A percentile compares a stretch with the other conserved stretches of the same genome.
These are phyloP conservation scores for Aspergillus glaucus DNA, from an alignment of 2,329 filamentous ascomycete species.

Conservation along the genomic window DNA sequence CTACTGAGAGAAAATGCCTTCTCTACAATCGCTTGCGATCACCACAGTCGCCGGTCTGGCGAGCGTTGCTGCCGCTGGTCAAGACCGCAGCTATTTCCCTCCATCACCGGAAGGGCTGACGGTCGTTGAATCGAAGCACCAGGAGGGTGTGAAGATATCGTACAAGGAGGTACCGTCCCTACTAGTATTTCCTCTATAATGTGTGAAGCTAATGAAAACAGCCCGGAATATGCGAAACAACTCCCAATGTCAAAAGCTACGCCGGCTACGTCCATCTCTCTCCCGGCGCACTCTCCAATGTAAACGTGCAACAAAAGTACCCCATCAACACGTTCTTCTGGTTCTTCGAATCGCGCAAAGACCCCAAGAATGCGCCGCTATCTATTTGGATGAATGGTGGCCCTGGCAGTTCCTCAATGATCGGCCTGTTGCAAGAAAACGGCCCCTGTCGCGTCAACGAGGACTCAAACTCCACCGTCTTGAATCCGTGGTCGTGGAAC, in stretches of 20 bases:
- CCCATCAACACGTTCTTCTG: conserved; percentile 60
- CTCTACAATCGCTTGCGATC: not conserved
- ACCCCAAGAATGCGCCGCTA: conserved; percentile 49
- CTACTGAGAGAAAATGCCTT: not conserved
- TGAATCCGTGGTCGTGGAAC: conserved; percentile 59
- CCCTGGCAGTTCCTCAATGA: conserved; percentile 53
- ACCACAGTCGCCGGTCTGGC: conserved; percentile 12
- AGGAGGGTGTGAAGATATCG: conserved; percentile 40
- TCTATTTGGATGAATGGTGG: conserved; percentile 60
- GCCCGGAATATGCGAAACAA: conserved; percentile 52
- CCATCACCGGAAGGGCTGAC: conserved; percentile 36
- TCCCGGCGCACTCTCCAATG: conserved; percentile 36
- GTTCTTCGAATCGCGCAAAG: conserved; percentile 55
- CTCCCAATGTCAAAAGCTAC: conserved; percentile 51
- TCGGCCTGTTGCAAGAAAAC: conserved; percentile 49
- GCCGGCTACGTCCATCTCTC: conserved; percentile 56
- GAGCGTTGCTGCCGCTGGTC: conserved; percentile 13
- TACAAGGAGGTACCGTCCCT: conserved; percentile 37
- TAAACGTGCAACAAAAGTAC: conserved; percentile 44
- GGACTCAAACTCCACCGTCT: conserved; percentile 45
- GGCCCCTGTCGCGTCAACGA: conserved; percentile 49
- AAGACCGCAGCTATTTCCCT: conserved; percentile 36
- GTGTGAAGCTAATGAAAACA: conserved; percentile 9
- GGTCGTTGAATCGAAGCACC: conserved; percentile 36
- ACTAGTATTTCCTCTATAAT: too few relatives aligned